Evolutionary conservation across 1,284 basidiomycete species (phyloP).

Genomic region (Gymnopus androsaceus): DNA sequence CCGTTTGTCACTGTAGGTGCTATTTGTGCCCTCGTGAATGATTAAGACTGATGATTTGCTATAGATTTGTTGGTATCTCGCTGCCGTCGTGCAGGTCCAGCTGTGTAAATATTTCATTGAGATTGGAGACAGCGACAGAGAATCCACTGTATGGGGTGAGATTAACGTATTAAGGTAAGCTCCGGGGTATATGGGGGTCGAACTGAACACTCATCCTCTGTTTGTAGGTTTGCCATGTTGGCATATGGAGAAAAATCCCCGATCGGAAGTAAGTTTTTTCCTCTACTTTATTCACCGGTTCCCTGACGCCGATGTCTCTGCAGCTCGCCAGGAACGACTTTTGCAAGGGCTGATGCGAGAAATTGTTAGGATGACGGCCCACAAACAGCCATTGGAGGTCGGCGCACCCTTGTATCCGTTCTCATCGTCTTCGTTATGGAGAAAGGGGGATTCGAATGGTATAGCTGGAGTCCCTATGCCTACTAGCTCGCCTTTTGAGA

Average conservation of each 20-base stretch:
- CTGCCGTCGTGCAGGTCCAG: slow-evolving; percentile 81
- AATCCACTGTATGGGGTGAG: slow-evolving; percentile 79
- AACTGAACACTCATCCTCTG: slow-evolving; percentile 1
- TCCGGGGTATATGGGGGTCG: neutral
- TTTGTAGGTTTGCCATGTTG: slow-evolving; percentile 72
- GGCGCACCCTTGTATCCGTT: slow-evolving; percentile 79
- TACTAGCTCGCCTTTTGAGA: slow-evolving; percentile 33
- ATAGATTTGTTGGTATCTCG: slow-evolving; percentile 86
- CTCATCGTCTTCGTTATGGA: slow-evolving; percentile 67
- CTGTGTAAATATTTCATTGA: slow-evolving; percentile 83
- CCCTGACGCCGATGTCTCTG: slow-evolving; percentile 18
- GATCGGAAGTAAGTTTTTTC: slow-evolving; percentile 67
- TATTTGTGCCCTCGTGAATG: slow-evolving; percentile 14
- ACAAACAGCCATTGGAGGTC: slow-evolving; percentile 74
- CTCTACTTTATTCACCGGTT: neutral
- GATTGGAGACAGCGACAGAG: slow-evolving; percentile 64
- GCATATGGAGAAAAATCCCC: slow-evolving; percentile 75
- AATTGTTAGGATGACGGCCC: slow-evolving; percentile 77
- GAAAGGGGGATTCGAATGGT: slow-evolving; percentile 40
- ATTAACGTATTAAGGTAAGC: slow-evolving; percentile 75
- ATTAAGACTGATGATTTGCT: slow-evolving; percentile 17
- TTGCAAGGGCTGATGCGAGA: slow-evolving; percentile 83
- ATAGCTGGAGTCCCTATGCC: slow-evolving; percentile 32
- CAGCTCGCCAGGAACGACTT: slow-evolving; percentile 77
- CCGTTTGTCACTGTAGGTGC: slow-evolving; percentile 73